These are phyloP conservation scores for Purpureocillium lavendulum DNA, from an alignment of 2,329 filamentous ascomycete species.

Conservation along the genomic window DNA sequence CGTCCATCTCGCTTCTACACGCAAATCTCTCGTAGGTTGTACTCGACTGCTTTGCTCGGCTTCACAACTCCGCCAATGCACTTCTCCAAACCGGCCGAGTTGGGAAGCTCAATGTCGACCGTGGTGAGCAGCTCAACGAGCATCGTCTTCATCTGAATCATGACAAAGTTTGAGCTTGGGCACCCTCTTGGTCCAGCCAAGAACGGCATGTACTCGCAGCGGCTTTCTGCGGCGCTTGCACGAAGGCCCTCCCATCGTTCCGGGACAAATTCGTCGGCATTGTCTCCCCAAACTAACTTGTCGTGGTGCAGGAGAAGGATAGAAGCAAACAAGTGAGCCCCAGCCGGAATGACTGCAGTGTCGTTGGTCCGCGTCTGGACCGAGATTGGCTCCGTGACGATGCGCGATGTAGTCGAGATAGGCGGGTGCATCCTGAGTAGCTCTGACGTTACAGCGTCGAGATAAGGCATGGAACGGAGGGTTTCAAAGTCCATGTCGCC, in stretches of 20 bases:
- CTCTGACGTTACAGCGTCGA: slow-evolving; percentile 1
- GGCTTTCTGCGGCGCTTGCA: slow-evolving; percentile 1
- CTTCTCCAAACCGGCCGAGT: slow-evolving; percentile 1
- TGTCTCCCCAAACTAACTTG: slow-evolving; percentile 2
- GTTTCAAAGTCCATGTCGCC: neutral
- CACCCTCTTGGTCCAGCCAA: slow-evolving; percentile 1
- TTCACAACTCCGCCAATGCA: slow-evolving; percentile 1
- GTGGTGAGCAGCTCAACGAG: slow-evolving; percentile 1
- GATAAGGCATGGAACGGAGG: slow-evolving; percentile 2
- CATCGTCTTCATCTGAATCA: slow-evolving; percentile 6
- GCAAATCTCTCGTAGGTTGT: neutral
- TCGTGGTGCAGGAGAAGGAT: slow-evolving; percentile 4
- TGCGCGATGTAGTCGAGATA: slow-evolving; percentile 1
- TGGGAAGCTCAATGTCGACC: slow-evolving; percentile 1
- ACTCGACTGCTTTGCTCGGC: neutral
- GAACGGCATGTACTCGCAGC: slow-evolving; percentile 3
- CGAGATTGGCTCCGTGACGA: slow-evolving; percentile 1
- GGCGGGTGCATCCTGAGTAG: slow-evolving; percentile 2
- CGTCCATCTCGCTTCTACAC: neutral
- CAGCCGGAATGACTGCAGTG: neutral
- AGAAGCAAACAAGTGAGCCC: slow-evolving; percentile 2
- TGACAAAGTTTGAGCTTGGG: slow-evolving; percentile 3
- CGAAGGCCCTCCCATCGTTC: slow-evolving; percentile 1
- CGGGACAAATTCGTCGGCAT: slow-evolving; percentile 2
- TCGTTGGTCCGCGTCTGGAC: neutral